Evolutionary conservation across 116 monocot genomes (phyloP), one percentile per base, ranked within the genome.

Genomic region (Trichopus zeylanicus): DNA sequence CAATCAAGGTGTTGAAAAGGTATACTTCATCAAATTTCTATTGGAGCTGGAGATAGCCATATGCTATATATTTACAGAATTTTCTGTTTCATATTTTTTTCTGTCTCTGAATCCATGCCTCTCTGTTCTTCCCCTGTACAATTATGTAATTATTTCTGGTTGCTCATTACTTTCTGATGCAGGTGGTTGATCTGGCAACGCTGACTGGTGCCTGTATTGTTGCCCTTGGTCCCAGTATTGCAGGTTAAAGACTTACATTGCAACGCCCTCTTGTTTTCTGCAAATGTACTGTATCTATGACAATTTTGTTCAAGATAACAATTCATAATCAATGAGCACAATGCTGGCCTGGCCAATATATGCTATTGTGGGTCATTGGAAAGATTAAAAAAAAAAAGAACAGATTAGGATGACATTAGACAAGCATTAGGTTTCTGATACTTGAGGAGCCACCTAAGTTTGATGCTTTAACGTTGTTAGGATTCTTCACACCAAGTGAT

Each of bases 1-100:
- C 77, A 90, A 87, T 42, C 90, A 87, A 71, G 90, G 95, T 59
- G 87, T 89, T 66, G 87, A 95, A 1, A 95, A 95, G 95, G 95
- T 95, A 75, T 49, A 49, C 8, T 21, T 7, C 12, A 16, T 48
- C 18, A 20, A 19, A 22, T 25, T 7, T 46, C 15, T 6, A 49
- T 49, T 1, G 8, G 19, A 5, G 21, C 49, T 24, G 22, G 19
- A 24, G 23, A 19, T 5, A 9, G 7, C 49, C 22, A 20, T 22
- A 7, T 49, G 19, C 19, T 9, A 49, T 22, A 25, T 24, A 7
- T 7, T 49, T 49, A 21, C 22, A 16, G 0, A 3, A 3, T 42
- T 37, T n/a, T 42, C n/a, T 13, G 0, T 4, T 42, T 42, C 12
- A n/a, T n/a, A n/a, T n/a, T n/a, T n/a, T n/a, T 46, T 20, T 7